phyloP scores from a whole-genome alignment of 2,329 filamentous ascomycete genomes.

The Alternaria sp. region DNA sequence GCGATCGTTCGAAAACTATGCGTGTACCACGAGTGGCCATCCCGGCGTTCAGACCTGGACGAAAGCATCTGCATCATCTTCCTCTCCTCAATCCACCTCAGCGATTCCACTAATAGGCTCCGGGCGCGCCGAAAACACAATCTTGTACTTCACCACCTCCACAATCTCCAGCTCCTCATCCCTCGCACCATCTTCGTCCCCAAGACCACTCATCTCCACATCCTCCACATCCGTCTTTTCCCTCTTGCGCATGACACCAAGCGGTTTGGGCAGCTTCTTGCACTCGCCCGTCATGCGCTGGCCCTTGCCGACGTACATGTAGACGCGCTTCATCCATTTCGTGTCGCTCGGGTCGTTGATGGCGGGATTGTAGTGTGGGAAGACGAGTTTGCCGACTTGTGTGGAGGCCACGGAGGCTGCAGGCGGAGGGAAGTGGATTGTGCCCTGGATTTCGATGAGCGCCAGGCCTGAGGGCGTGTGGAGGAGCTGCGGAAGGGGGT shows the following conservation, averaged over 20 bases:
- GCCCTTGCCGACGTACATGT: conserved; percentile 86
- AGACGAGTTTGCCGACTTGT: conserved; percentile 74
- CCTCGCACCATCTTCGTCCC: conserved; percentile 13
- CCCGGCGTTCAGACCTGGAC: neutral
- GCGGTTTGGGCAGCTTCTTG: conserved; percentile 79
- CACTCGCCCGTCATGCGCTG: conserved; percentile 90
- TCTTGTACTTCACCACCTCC: conserved; percentile 85
- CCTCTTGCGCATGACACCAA: conserved; percentile 73
- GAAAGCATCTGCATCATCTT: neutral
- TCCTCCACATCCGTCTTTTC: conserved; percentile 38
- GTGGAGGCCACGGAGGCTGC: conserved; percentile 49
- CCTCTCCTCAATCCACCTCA: conserved; percentile 14
- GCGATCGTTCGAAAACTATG: neutral
- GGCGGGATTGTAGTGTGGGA: conserved; percentile 72
- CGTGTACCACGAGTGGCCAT: neutral
- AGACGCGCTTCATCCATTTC: conserved; percentile 88
- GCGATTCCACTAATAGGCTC: conserved; percentile 70
- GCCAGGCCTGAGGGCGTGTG: conserved; percentile 90
- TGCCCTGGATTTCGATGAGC: conserved; percentile 90
- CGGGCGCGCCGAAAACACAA: conserved; percentile 82
- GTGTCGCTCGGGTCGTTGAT: conserved; percentile 59
- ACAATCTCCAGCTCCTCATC: conserved; percentile 75
- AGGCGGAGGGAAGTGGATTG: conserved; percentile 77
- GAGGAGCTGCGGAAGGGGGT: conserved; percentile 79
- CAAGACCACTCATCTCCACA: conserved; percentile 32